Percentiles rank a stretch among this genome's conserved stretches.
phyloP scores from a whole-genome alignment of 495 filamentous ascomycete species.

The Halenospora varia region DNA sequence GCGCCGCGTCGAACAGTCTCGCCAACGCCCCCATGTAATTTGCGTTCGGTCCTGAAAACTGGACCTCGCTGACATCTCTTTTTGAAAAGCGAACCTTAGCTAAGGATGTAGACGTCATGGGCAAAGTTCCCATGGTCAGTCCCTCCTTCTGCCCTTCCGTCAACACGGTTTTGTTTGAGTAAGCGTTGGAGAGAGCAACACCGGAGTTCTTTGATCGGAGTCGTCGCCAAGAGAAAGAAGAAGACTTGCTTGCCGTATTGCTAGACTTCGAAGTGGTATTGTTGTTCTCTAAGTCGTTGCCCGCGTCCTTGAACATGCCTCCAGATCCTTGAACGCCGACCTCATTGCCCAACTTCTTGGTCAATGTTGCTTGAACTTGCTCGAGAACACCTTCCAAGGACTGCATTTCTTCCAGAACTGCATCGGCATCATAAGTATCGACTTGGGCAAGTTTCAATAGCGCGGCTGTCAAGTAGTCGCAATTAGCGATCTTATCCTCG shows the following conservation, averaged over 20 bases:
- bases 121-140: slow-evolving; percentile 64
- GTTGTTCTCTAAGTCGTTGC: slow-evolving; percentile 36
- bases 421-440: slow-evolving; percentile 84
- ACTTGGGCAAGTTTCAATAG: slow-evolving; percentile 77
- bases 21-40: slow-evolving; percentile 90
- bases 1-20: slow-evolving; percentile 88
- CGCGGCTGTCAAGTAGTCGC: slow-evolving; percentile 87
- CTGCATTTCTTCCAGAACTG: slow-evolving; percentile 93
- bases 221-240: slow-evolving; percentile 76
- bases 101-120: slow-evolving; percentile 72
- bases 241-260: slow-evolving; percentile 61
- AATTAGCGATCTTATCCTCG: slow-evolving; percentile 93
- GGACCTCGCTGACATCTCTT: slow-evolving; percentile 62
- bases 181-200: slow-evolving; percentile 42
- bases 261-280: slow-evolving; percentile 47
- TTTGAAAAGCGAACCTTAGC: slow-evolving; percentile 46
- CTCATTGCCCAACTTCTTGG: slow-evolving; percentile 84
- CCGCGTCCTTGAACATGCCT: slow-evolving; percentile 63
- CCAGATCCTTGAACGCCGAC: slow-evolving; percentile 74
- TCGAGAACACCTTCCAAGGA: slow-evolving; percentile 83
- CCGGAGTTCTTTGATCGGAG: slow-evolving; percentile 84
- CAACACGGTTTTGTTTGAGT: slow-evolving; percentile 37
- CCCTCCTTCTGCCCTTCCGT: slow-evolving; percentile 47
- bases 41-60: slow-evolving; percentile 78
- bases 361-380: slow-evolving; percentile 68